phyloP scores from a whole-genome alignment of 768 basidiomycete genomes.

The Phanerochaete sordida region DNA sequence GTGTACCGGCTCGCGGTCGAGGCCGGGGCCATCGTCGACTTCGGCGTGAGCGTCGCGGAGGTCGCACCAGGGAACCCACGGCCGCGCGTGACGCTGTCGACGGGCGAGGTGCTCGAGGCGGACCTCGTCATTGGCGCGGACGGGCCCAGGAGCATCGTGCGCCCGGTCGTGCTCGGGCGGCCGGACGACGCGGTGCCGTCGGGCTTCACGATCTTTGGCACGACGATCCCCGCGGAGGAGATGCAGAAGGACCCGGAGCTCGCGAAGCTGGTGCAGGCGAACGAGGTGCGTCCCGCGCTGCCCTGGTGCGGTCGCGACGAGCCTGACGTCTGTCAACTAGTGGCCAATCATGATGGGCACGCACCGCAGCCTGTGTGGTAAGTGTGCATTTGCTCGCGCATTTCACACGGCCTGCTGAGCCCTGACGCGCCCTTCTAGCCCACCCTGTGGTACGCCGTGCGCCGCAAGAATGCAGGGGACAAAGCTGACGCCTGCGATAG shows the following conservation, averaged over 20 bases:
- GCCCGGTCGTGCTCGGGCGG: conserved; percentile 29
- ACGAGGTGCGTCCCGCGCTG: conserved; percentile 26
- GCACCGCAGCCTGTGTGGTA: conserved; percentile 22
- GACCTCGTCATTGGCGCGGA: conserved; percentile 63
- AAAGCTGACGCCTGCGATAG: neutral
- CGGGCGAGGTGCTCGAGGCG: conserved; percentile 40
- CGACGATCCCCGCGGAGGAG: conserved; percentile 35
- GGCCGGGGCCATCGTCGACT: conserved; percentile 44
- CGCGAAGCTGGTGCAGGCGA: conserved; percentile 19
- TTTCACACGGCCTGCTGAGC: neutral
- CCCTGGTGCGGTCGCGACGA: neutral
- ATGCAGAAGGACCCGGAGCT: conserved; percentile 41
- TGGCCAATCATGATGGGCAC: conserved; percentile 30
- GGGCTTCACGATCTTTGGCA: conserved; percentile 40
- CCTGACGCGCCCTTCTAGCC: conserved; percentile 6
- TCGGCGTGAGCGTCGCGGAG: conserved; percentile 7
- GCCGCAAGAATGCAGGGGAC: neutral
- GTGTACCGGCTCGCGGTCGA: conserved; percentile 42
- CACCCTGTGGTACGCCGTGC: conserved; percentile 20
- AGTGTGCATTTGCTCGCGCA: neutral
- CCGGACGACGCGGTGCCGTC: conserved; percentile 28
- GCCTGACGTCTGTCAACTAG: conserved; percentile 2
- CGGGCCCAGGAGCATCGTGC: conserved; percentile 44
- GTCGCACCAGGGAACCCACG: conserved; percentile 6
- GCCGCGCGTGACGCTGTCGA: conserved; percentile 29